Evolutionary conservation across 1,284 basidiomycete species (phyloP), one percentile per base, ranked within the genome.

Genomic region (Ganoderma lingzhi): DNA sequence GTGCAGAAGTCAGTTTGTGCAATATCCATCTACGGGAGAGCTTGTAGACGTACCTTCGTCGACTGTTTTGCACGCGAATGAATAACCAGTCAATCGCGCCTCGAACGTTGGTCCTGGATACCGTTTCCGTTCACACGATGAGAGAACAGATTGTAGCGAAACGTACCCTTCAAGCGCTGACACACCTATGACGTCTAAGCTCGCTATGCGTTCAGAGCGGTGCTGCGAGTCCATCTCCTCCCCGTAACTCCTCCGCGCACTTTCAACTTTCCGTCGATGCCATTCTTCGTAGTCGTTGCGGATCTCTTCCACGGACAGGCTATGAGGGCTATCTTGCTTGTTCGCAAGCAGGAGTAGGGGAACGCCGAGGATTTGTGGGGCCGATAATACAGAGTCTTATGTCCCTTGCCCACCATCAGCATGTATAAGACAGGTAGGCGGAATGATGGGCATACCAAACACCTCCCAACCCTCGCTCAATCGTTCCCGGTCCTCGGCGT

Each of bases 31-130:
- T 14, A 28, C 23, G 23, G 48, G 23, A 14, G 23, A 51, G 23
- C 23, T 3, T 44, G 12, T 12, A 10, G 4, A 65, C 77, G 55
- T 17, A 78, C 79, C 79, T 72, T 30, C 78, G 74, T 23, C 93
- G 84, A 74, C 94, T 95, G 75, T 95, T 96, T 81, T 97, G 95
- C 2, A 97, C 96, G 0, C 96, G 87, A 66, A 97, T 90, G 79
- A 97, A 97, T 30, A 98, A 79, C 96, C 96, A 98, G 77, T 98
- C 94, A 6, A 97, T 93, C 0, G 95, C 96, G 64, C 93, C 93
- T 68, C 93, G 88, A 3, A 98, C 93, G 0, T 96, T 96, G 42
- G 94, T 95, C 45, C 96, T 97, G 61, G 42, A 37, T 15, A 61
- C 30, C 66, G 58, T 19, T 6, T n/a, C 19, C 35, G 63, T 30